Conservation (phyloP, 2,329 filamentous ascomycete genomes). For the Macrophomina tecta region DNA sequence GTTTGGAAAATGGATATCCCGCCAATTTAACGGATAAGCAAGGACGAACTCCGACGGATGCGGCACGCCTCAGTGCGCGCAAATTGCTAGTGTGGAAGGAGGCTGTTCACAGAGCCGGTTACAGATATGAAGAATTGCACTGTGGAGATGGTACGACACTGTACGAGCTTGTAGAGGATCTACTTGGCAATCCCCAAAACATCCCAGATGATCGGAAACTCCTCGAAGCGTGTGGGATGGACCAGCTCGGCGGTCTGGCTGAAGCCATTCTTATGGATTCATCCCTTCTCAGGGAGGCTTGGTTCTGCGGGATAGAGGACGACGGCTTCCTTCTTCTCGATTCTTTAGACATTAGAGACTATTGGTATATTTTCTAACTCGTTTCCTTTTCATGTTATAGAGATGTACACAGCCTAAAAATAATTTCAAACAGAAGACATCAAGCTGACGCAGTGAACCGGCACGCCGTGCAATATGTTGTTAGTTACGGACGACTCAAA, state of each 20-base stretch:
- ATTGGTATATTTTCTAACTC: neutral
- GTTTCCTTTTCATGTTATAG: no score
- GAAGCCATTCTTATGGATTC: neutral
- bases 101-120: neutral
- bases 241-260: neutral
- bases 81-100: neutral
- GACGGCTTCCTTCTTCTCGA: neutral
- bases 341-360: neutral
- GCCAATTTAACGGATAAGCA: accelerated
- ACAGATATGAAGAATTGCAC: neutral
- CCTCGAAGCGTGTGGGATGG: neutral
- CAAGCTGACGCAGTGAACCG: no score
- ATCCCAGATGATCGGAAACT: neutral
- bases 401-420: no score
- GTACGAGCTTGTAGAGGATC: neutral
- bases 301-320: neutral
- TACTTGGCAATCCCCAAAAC: neutral
- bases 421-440: no score
- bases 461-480: no score
- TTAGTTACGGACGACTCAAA: no score
- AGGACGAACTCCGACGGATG: neutral
- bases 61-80: accelerated
- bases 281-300: neutral
- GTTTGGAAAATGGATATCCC: neutral
- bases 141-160: neutral